Base-by-base conservation (phyloP, 2,329 filamentous ascomycete genomes). In the Botrytis sinoallii region DNA sequence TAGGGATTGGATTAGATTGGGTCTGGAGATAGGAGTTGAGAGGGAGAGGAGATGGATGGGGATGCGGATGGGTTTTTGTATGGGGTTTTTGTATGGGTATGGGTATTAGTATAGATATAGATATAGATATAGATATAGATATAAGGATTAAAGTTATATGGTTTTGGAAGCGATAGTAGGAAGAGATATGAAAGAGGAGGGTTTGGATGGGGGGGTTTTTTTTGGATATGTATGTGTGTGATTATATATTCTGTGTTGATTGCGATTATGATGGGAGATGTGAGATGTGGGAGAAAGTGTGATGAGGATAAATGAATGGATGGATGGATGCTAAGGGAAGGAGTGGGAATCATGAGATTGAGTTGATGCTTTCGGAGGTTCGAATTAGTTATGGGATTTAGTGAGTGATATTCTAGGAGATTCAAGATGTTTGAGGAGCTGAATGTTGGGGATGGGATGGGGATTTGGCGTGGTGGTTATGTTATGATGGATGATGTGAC, bases 301-400 rank as follows among this genome's bases (percentile, higher is more conserved):
- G 25, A 55, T 16, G 52, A 25, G 12, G 16, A 55, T 55, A 22
- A 25, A 48, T 10, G 0, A 3, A 10, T 10, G 8, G 5, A 48
- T 48, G 20, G 1, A 48, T n/a, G 25, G 10, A 52, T 52, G 12
- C 22, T 52, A n/a, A 25, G 25, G 25, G 14, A n/a, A 14, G 12
- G 4, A 55, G 25, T n/a, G 10, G 25, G 12, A 55, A 6, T 29
- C 2, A 6, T 7, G 52, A 55, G 3, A 16, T 16, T 29, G 14
- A 4, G 12, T 16, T 55, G 52, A 55, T n/a, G 5, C 0, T 55
- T 16, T 29, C 16, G 25, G 5, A 1, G 12, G 0, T 55, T 2
- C 1, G 16, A 8, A n/a, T 7, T 0, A 1, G 14, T 16, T 55
- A 3, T 12, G 12, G 14, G 5, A 29, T 16, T 55, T 5, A 3